Evolutionary conservation across 108 stramenopile genomes (phyloP).

Genomic region (Phaeodactylum tricornutum): DNA sequence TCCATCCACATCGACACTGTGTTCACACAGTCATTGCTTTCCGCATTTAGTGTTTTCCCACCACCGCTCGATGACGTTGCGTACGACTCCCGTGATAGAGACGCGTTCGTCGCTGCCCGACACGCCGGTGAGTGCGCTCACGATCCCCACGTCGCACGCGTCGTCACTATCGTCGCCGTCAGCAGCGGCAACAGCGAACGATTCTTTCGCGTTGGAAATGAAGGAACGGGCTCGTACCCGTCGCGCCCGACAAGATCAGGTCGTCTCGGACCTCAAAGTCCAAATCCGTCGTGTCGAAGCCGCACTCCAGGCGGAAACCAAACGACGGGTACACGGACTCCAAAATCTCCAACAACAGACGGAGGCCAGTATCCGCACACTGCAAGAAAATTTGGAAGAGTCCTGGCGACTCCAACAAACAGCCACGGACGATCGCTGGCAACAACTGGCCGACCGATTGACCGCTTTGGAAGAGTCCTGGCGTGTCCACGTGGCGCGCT

Average conservation of each 20-base stretch:
- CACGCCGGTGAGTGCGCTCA: no score
- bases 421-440: constrained; percentile 33
- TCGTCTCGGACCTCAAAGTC: constrained; percentile 65
- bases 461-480: constrained; percentile 46
- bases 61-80: no score
- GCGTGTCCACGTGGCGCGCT: constrained; percentile 39
- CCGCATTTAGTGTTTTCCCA: no score
- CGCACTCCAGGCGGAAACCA: constrained; percentile 62
- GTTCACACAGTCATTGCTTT: no score
- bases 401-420: constrained; percentile 30
- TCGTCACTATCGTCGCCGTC: no score
- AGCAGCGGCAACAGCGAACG: not conserved
- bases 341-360: constrained; percentile 44
- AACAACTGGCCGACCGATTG: constrained; percentile 36
- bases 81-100: no score
- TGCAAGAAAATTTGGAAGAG: constrained; percentile 46
- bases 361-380: constrained; percentile 38
- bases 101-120: no score
- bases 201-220: not conserved
- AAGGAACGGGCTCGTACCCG: constrained; percentile 16
- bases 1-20: no score
- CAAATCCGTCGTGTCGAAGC: constrained; percentile 57
- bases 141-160: no score
- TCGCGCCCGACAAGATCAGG: constrained; percentile 69
- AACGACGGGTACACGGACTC: constrained; percentile 69